Evolutionary conservation across 331 rosid genomes (phyloP), one percentile per base, ranked within the genome.

Genomic region (Saraca asoca): DNA sequence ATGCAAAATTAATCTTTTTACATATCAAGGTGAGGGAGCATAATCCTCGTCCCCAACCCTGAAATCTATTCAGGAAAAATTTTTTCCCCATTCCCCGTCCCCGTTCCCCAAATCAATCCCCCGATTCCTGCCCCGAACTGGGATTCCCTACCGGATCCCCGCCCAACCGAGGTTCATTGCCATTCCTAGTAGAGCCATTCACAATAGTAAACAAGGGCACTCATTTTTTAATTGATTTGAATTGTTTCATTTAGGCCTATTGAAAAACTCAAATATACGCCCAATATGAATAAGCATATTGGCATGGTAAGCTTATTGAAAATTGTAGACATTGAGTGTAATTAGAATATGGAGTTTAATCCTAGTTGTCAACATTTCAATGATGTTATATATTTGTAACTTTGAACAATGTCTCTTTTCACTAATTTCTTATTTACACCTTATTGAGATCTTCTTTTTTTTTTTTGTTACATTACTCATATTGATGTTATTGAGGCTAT

Each of bases 271-370:
- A 88, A 78, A 85, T 94, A 94, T 74, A 76, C 78, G 62, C 91
- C 96, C 74, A 94, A 94, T 70, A 90, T 94, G 97, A 94, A 90
- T 89, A 88, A 90, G 85, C 87, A 85, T 63, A 84, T 93, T 66
- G 98, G 98, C 82, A 93, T 93, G 98, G 98, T 93, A 85, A 75
- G 81, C 61, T 5, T 6, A 18, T 48, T 31, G 75, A 34, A 42
- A 51, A 69, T 13, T 44, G 50, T 50, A 43, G 52, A 49, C 45
- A 57, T 51, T 58, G 53, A 49, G 69, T 24, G 15, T 37, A 10
- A 63, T 78, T 24, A 42, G 57, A 34, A 35, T 52, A 18, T 66
- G 58, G 18, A 54, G 35, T 67, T 80, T 42, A 43, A 15, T 69
- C 29, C 34, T 37, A 41, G 58, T 9, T 15, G 42, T 39, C 48